Evolutionary conservation across 768 basidiomycete species (phyloP), one percentile per base, ranked within the genome.

Genomic region (Phanerochaete sordida): DNA sequence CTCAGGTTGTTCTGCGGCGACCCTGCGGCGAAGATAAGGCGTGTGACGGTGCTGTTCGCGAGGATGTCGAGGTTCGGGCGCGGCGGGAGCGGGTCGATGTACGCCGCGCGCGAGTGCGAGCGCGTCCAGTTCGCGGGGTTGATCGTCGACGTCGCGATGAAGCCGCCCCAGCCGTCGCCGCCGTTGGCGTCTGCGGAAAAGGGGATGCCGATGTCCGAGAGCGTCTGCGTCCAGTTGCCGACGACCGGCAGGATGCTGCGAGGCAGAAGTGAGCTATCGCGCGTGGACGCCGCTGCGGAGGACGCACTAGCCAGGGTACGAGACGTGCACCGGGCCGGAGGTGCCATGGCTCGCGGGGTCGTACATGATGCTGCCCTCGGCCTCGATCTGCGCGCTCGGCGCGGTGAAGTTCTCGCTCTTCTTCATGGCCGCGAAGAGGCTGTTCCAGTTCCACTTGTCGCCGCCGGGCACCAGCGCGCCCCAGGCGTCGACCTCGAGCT

Each of bases 61-160:
- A 90, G 75, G 61, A 91, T 81, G 65, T 84, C 81, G 43, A 90
- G 78, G 66, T 90, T 90, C 57, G 77, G 58, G 46, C 86, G 81
- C 23, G 84, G 79, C 0, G 86, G 83, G 1, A 87, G 76, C 3
- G 82, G 77, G 70, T 88, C 87, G 69, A 87, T 83, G 75, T 87
- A 87, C 2, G 77, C 81, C 0, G 84, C 79, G 59, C 82, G 78
- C n/a, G 86, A 77, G 72, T 87, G 87, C 0, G 82, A 84, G 48
- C 87, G 80, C 13, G 84, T 86, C 75, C 80, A 82, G 72, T 86
- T 87, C 27, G 75, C 57, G 1, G 83, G 81, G 72, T 88, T 88
- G 68, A 90, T 84, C 7, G 79, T 76, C 5, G 80, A 80, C 3
- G 85, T 79, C 0, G 84, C 77, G 66, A 88, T 76, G 66, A 81